phyloP scores from a whole-genome alignment of 257 asterid species.

The Solanum stenotomum region DNA sequence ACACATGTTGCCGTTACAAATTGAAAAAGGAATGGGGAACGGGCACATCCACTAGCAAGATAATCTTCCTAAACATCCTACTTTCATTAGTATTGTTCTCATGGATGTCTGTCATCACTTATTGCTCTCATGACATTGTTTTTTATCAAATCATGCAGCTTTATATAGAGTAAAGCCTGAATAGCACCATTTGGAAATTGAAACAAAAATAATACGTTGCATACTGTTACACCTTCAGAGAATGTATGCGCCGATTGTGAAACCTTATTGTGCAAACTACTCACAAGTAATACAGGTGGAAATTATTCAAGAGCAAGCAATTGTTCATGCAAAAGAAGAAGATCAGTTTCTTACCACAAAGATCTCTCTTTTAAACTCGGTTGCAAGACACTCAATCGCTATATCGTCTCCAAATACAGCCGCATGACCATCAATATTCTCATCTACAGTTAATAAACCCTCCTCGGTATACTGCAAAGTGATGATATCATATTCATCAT shows the following conservation, averaged over 20 bases:
- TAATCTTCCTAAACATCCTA: neutral
- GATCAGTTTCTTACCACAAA: conserved; percentile 63
- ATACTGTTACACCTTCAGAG: neutral
- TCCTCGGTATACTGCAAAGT: conserved; percentile 88
- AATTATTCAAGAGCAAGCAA: neutral
- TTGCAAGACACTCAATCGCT: conserved; percentile 93
- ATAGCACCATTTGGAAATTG: neutral
- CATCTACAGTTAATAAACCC: conserved; percentile 76
- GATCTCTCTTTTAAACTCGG: conserved; percentile 86
- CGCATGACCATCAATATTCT: conserved; percentile 75
- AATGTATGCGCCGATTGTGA: neutral
- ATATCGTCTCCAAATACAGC: conserved; percentile 98
- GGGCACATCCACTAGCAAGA: neutral
- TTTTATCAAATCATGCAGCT: neutral
- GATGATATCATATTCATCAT: conserved; percentile 86
- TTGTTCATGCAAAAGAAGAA: neutral
- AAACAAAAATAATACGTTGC: neutral
- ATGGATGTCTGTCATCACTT: neutral
- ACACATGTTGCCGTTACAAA: neutral
- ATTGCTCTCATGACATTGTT: neutral
- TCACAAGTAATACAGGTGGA: neutral
- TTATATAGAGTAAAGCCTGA: neutral
- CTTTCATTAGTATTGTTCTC: neutral
- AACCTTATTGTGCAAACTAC: neutral
- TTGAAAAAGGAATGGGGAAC: neutral